phyloP scores from a whole-genome alignment of 164 flowering plant genomes.

The Kingdonia uniflora region DNA sequence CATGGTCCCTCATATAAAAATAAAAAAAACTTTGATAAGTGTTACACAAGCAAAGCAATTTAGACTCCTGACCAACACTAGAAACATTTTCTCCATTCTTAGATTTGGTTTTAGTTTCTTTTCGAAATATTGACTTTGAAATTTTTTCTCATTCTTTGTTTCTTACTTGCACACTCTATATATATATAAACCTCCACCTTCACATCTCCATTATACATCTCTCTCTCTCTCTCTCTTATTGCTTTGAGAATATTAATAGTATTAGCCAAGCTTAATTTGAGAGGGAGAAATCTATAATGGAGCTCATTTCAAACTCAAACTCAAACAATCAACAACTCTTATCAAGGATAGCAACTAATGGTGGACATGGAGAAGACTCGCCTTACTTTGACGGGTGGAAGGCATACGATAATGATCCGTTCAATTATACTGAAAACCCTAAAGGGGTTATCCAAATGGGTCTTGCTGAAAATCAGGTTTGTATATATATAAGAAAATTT shows the following conservation, averaged over 20 bases:
- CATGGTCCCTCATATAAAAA: too few relatives aligned
- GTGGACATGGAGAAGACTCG: constrained; percentile 25
- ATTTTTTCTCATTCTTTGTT: not conserved
- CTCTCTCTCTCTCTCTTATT: too few relatives aligned
- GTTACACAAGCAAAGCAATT: too few relatives aligned
- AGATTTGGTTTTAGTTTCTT: not conserved
- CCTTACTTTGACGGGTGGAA: constrained; percentile 28
- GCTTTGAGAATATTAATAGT: too few relatives aligned
- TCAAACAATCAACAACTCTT: constrained; percentile 10
- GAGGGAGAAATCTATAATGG: not conserved
- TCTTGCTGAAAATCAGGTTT: constrained; percentile 29
- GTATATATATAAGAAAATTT: not conserved
- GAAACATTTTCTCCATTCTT: too few relatives aligned
- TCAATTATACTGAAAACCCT: constrained; percentile 17
- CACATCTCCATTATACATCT: too few relatives aligned
- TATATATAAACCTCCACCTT: too few relatives aligned
- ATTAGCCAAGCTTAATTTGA: too few relatives aligned
- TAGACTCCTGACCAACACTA: too few relatives aligned
- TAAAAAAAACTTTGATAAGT: too few relatives aligned
- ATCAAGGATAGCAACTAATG: constrained; percentile 19
- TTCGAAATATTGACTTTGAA: not conserved
- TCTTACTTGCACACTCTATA: too few relatives aligned
- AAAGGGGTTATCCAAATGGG: constrained; percentile 27
- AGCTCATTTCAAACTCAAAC: not conserved
- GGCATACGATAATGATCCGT: constrained; percentile 24